Conservation (phyloP, 2,329 filamentous ascomycete genomes). For the Stachybotrys chlorohalonatus region DNA sequence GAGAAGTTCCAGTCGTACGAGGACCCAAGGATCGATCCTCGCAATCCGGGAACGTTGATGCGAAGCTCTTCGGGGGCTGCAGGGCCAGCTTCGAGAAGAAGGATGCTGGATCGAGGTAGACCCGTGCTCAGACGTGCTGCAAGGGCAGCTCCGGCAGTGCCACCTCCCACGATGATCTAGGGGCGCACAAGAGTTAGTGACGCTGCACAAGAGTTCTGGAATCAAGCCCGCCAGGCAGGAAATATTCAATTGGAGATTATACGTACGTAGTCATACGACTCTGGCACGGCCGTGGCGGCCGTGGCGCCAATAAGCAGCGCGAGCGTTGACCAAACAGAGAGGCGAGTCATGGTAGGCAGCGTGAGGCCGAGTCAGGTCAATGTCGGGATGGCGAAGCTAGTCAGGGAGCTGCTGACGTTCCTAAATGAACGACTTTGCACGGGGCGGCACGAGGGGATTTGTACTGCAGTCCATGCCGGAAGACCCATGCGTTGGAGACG, state of each 20-base stretch:
- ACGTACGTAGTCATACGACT: slow-evolving; percentile 15
- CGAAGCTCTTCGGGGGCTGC: slow-evolving; percentile 16
- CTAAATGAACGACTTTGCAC: background rate
- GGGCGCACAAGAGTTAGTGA: background rate
- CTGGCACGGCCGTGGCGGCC: slow-evolving; percentile 1
- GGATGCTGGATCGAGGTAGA: slow-evolving; percentile 17
- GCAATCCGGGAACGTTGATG: slow-evolving; percentile 22
- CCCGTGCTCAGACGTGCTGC: slow-evolving; percentile 21
- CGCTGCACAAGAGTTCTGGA: background rate
- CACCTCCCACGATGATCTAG: slow-evolving; percentile 22
- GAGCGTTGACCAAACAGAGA: slow-evolving; percentile 1
- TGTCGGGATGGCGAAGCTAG: background rate
- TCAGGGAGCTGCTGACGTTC: background rate
- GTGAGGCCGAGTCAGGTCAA: background rate
- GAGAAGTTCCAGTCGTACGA: slow-evolving; percentile 34
- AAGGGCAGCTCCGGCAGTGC: slow-evolving; percentile 22
- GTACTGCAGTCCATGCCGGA: background rate
- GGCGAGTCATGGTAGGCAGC: background rate
- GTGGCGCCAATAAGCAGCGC: slow-evolving; percentile 1
- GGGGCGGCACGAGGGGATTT: background rate
- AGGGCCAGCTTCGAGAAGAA: slow-evolving; percentile 20
- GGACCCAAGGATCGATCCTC: slow-evolving; percentile 16
- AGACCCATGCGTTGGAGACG: too few species aligned
- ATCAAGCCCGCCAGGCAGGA: background rate
- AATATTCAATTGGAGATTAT: background rate